Evolutionary conservation across 768 basidiomycete genomes (phyloP).

Genomic region (Macrolepiota albuminosa): DNA sequence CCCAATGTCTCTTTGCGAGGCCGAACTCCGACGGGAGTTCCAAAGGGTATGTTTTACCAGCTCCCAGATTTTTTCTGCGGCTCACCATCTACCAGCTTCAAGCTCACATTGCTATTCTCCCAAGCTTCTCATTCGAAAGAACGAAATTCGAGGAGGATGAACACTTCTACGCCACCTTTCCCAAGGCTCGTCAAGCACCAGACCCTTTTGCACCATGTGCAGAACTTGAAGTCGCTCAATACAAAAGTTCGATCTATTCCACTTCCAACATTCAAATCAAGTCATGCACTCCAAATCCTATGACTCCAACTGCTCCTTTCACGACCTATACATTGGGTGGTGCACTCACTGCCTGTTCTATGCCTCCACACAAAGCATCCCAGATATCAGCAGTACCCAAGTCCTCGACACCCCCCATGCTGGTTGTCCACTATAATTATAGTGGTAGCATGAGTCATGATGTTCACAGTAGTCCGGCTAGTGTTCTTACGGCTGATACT

Average conservation of each 20-base stretch:
- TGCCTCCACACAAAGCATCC: not conserved
- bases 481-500: too few species aligned
- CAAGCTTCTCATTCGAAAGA: slow-evolving; percentile 8
- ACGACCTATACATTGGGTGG: not conserved
- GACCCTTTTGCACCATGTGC: not conserved
- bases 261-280: not conserved
- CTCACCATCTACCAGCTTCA: not conserved
- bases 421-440: too few species aligned
- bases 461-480: too few species aligned
- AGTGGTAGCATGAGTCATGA: too few species aligned
- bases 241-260: not conserved
- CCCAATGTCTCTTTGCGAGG: slow-evolving; percentile 2
- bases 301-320: too few species aligned
- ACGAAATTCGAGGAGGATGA: too few species aligned
- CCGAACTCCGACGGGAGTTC: slow-evolving; percentile 7
- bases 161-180: too few species aligned
- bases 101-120: not conserved
- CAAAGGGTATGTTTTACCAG: not conserved
- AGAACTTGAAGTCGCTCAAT: not conserved
- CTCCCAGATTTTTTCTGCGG: not conserved
- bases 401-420: too few species aligned
- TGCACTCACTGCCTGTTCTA: not conserved
- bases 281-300: too few species aligned
- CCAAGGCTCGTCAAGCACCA: slow-evolving; percentile 6
- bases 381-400: too few species aligned